Evolutionary conservation across 768 basidiomycete genomes (phyloP).

Genomic region (Trametes meyenii): DNA sequence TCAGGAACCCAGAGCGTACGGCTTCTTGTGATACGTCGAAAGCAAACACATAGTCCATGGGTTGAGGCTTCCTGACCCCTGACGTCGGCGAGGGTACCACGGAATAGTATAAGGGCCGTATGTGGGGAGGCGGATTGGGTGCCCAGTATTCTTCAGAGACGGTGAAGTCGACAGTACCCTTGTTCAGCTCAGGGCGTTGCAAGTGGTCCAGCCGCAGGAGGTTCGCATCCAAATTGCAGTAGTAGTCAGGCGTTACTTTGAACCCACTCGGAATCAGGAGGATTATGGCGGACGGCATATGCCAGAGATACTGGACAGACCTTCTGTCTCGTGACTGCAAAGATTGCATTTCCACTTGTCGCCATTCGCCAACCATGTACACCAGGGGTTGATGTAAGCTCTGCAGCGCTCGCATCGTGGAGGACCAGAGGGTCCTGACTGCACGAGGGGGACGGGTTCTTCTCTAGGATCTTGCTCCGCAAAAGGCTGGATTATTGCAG

Average conservation of each 20-base stretch:
- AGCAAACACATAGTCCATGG: constrained; percentile 81
- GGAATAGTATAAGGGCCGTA: constrained; percentile 57
- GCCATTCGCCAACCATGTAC: constrained; percentile 80
- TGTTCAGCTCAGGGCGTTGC: constrained; percentile 82
- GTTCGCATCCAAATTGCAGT: constrained; percentile 78
- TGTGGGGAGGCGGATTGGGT: constrained; percentile 57
- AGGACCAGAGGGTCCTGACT: constrained; percentile 72
- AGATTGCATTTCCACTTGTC: constrained; percentile 91
- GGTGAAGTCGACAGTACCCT: constrained; percentile 89
- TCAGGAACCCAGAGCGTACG: constrained; percentile 68
- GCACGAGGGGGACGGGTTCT: constrained; percentile 78
- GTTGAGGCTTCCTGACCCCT: constrained; percentile 55
- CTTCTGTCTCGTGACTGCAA: constrained; percentile 81
- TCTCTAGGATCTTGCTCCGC: constrained; percentile 78
- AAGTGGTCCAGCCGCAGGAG: constrained; percentile 78
- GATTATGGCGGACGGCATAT: background rate
- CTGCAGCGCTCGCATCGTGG: constrained; percentile 84
- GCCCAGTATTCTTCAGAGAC: constrained; percentile 87
- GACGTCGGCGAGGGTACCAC: constrained; percentile 46
- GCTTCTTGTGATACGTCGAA: constrained; percentile 82
- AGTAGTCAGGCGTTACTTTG: constrained; percentile 80
- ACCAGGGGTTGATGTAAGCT: constrained; percentile 95
- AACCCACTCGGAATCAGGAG: background rate
- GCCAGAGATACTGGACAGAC: constrained; percentile 47
- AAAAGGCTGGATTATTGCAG: constrained; percentile 88